These are phyloP conservation scores for Paraurostyla sp. DNA, from an alignment of 73 alveolate species.

Conservation along the genomic window DNA sequence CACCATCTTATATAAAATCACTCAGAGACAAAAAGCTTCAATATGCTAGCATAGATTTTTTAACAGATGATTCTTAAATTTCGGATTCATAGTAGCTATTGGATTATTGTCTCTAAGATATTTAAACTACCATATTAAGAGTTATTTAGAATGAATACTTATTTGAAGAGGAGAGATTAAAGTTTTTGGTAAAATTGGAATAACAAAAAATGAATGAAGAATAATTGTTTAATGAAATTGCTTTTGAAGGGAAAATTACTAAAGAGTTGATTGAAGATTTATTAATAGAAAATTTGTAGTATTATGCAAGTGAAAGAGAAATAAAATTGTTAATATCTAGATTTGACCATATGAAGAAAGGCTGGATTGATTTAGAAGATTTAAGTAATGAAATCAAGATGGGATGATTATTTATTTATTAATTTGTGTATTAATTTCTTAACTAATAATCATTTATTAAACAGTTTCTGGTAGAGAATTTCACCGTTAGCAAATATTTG, in stretches of 20 bases:
- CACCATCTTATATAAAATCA: too few relatives aligned
- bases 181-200: too few relatives aligned
- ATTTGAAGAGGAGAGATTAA: neutral
- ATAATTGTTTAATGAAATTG: too few relatives aligned
- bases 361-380: neutral
- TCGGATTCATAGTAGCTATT: too few relatives aligned
- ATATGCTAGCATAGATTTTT: too few relatives aligned
- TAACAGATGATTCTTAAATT: too few relatives aligned
- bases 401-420: neutral
- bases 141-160: neutral
- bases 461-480: too few relatives aligned
- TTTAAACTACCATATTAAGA: neutral
- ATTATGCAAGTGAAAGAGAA: neutral
- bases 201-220: too few relatives aligned
- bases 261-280: neutral
- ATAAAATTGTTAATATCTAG: neutral
- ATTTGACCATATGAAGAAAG: neutral
- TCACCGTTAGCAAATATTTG: neutral
- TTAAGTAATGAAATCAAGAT: neutral
- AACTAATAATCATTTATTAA: too few relatives aligned
- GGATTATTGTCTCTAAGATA: too few relatives aligned
- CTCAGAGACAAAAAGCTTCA: too few relatives aligned
- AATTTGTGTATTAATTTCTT: too few relatives aligned
- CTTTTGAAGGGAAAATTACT: neutral
- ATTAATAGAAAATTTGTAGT: neutral